phyloP scores from a whole-genome alignment of 148 eudicot species.

The Silene uniflora region DNA sequence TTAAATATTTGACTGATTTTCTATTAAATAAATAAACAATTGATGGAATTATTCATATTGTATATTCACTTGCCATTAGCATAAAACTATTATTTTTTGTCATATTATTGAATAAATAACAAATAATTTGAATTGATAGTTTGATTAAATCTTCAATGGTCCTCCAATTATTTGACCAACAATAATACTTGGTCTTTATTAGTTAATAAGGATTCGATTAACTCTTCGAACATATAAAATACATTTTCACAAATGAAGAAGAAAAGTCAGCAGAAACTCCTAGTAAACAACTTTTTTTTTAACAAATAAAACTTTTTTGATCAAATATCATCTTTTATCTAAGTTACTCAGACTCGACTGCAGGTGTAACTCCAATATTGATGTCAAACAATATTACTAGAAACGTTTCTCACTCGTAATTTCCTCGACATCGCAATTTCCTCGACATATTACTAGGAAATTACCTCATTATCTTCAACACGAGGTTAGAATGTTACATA shows the following conservation, averaged over 20 bases:
- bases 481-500: too few relatives aligned
- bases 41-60: slow-evolving; percentile 16
- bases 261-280: neutral
- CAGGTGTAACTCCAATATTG: too few relatives aligned
- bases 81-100: slow-evolving; percentile 1
- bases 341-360: too few relatives aligned
- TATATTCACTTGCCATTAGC: slow-evolving; percentile 24
- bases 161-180: neutral
- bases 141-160: neutral
- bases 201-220: neutral
- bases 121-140: neutral
- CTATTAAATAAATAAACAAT: neutral
- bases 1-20: neutral
- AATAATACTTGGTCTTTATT: neutral
- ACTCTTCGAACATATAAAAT: neutral
- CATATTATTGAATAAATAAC: neutral
- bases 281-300: neutral
- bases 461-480: too few relatives aligned
- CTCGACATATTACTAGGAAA: too few relatives aligned
- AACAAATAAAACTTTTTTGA: too few relatives aligned
- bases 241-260: neutral
- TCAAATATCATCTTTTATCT: too few relatives aligned
- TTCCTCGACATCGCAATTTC: too few relatives aligned
- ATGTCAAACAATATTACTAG: too few relatives aligned
- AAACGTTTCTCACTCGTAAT: too few relatives aligned